Evolutionary conservation across 164 flowering plant genomes (phyloP), one percentile per base, ranked within the genome.

Genomic region (Saururus chinensis): DNA sequence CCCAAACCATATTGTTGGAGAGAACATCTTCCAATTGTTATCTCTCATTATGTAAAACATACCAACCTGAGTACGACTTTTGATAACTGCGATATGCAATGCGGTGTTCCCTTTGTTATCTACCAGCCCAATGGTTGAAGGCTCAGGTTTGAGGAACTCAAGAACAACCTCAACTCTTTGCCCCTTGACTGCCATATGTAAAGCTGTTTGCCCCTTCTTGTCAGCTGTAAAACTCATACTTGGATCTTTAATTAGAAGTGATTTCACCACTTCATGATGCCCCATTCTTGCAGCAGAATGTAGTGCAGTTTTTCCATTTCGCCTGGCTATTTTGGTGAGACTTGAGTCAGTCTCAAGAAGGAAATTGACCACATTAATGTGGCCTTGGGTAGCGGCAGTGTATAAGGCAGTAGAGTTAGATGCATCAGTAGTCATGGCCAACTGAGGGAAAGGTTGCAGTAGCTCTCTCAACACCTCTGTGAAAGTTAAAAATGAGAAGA

Each of bases 101-200:
- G 96, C 85, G 3, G 87, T 85, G 70, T 87, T 90, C 21, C 96
- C 98, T 62, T 85, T 86, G 70, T 72, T 85, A 68, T 93, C 98
- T 69, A 74, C 90, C 75, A 88, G 52, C 60, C 58, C 63, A 54
- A 87, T 62, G 45, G 87, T 84, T 0, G 85, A 66, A 4, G 87
- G 80, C 30, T 90, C 87, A 14, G 92, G 89, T 59, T 77, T 85
- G 8, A 90, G 68, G 74, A 93, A 72, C 73, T 84, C 97, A 12
- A 62, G 66, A 72, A 90, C 89, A 64, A 89, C 79, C 19, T 78
- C 91, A 55, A 75, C 80, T 68, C 79, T 86, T 61, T 80, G 84
- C 49, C 97, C 98, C 70, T 93, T 93, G 25, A 87, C 97, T 63
- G 98, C 98, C 97, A 93, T 93, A 71, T 93, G 97, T 63, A 88